These are phyloP conservation scores for Epichloe amarillans DNA, from an alignment of 2,329 filamentous ascomycete species.

Conservation along the genomic window DNA sequence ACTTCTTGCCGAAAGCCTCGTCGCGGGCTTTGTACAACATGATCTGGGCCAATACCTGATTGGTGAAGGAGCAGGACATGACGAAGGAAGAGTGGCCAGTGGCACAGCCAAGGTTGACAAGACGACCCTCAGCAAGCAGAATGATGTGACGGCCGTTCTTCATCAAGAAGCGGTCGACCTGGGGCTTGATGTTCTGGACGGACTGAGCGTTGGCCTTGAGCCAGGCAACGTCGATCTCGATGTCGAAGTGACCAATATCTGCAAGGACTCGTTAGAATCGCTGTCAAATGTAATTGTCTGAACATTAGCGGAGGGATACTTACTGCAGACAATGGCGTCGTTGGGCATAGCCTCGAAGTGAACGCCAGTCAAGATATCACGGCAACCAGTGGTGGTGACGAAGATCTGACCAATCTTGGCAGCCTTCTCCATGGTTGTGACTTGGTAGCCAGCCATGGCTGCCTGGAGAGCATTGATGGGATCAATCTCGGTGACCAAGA, in stretches of 20 bases:
- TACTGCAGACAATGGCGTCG: constrained; percentile 97
- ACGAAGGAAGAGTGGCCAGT: constrained; percentile 99
- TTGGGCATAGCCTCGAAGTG: constrained; percentile 96
- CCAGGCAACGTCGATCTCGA: constrained; percentile 99
- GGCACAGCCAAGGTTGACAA: constrained; percentile 98
- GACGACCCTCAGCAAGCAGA: constrained; percentile 93
- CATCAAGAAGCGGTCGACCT: constrained; percentile 97
- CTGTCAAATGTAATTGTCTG: background rate
- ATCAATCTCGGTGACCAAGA: constrained; percentile 93
- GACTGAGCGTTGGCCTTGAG: constrained; percentile 92
- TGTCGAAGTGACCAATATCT: constrained; percentile 99
- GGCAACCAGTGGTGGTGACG: constrained; percentile 97
- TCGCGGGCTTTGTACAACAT: constrained; percentile 92
- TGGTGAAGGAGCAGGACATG: constrained; percentile 99
- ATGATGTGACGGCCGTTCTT: constrained; percentile 91
- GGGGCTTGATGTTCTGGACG: constrained; percentile 98
- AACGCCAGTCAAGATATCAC: constrained; percentile 82
- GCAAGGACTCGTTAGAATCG: constrained; percentile 6
- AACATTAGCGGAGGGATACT: constrained; percentile 14
- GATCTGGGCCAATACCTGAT: constrained; percentile 99
- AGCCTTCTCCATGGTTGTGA: constrained; percentile 96
- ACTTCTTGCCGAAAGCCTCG: constrained; percentile 78
- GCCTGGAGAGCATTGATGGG: constrained; percentile 99
- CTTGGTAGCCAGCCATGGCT: constrained; percentile 92
- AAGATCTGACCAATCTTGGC: constrained; percentile 87